phyloP scores from a whole-genome alignment of 2,329 filamentous ascomycete genomes.

The Diaporthe sp. region DNA sequence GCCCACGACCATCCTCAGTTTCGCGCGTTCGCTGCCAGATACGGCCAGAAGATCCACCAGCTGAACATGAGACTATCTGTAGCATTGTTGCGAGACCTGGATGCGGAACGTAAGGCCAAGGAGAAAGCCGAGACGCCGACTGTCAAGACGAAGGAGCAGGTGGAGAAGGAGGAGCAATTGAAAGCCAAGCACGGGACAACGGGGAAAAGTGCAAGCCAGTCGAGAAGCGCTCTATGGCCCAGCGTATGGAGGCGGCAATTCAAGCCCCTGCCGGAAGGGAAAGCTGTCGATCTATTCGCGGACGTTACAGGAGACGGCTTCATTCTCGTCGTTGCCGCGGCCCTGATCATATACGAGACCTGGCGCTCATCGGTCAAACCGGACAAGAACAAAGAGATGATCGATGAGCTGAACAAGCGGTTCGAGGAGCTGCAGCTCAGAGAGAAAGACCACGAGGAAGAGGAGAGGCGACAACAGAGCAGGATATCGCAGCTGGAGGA shows the following conservation, averaged over 20 bases:
- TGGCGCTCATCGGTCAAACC: conserved; percentile 69
- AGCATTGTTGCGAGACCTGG: conserved; percentile 65
- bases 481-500: conserved; percentile 65
- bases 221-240: conserved; percentile 39
- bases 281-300: conserved; percentile 74
- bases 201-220: conserved; percentile 52
- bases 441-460: conserved; percentile 62
- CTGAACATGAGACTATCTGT: conserved; percentile 74
- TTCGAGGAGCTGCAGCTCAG: conserved; percentile 61
- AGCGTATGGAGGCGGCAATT: conserved; percentile 73
- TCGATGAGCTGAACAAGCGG: conserved; percentile 59
- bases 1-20: conserved; percentile 73
- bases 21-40: conserved; percentile 68
- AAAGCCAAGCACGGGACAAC: conserved; percentile 54
- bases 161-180: conserved; percentile 62
- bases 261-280: conserved; percentile 69
- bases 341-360: conserved; percentile 71
- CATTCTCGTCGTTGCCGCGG: conserved; percentile 68
- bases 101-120: conserved; percentile 67
- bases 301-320: conserved; percentile 73
- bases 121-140: conserved; percentile 73
- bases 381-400: conserved; percentile 64
- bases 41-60: conserved; percentile 73
- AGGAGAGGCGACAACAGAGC: conserved; percentile 54
- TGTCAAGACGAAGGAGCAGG: conserved; percentile 72